Conservation (phyloP, 371 early-diverging fungal genomes). For the Fennellomyces sp. region DNA sequence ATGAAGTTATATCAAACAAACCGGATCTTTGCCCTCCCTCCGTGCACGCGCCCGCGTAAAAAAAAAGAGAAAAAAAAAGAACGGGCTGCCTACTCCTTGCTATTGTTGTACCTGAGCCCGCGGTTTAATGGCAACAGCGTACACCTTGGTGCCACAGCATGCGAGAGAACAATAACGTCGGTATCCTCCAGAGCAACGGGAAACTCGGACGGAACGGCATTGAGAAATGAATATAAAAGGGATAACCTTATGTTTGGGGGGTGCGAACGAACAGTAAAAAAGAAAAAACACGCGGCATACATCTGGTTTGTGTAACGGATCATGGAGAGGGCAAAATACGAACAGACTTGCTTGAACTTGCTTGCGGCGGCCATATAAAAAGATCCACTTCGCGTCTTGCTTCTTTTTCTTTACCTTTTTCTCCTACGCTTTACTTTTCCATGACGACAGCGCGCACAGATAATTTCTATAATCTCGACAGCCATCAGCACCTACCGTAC, state of each 20-base stretch:
- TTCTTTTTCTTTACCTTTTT: background rate
- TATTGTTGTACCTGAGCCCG: background rate
- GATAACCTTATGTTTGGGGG: conserved; percentile 1
- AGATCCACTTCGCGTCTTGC: background rate
- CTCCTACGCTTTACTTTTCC: background rate
- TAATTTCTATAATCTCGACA: background rate
- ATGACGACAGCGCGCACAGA: background rate
- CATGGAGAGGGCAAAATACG: background rate
- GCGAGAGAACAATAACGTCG: background rate
- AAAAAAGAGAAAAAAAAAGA: no score
- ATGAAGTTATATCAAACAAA: background rate
- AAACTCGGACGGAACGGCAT: background rate
- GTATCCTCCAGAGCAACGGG: background rate
- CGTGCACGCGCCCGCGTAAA: background rate
- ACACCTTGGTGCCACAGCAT: background rate
- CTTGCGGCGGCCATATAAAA: background rate
- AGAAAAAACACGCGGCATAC: conserved; percentile 11
- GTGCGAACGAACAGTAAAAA: background rate
- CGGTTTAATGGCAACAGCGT: background rate
- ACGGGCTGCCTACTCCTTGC: no score
- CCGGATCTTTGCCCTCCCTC: background rate
- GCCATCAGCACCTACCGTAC: background rate
- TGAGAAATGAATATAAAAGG: background rate
- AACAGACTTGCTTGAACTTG: background rate
- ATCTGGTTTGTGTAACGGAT: conserved; percentile 6